phyloP scores from a whole-genome alignment of 768 basidiomycete species.

The Rhizopogon vinicolor region DNA sequence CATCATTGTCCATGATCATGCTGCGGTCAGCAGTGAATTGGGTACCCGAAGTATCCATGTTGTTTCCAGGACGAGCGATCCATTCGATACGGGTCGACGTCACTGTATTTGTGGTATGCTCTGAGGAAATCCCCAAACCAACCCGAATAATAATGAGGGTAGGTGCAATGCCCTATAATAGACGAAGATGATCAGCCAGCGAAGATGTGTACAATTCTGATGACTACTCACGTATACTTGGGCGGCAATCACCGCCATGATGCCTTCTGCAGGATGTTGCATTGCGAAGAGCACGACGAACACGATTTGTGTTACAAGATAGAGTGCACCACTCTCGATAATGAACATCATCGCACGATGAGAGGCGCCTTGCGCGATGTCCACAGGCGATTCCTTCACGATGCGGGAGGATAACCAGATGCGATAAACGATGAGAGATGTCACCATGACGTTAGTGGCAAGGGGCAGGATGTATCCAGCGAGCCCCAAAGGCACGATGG shows the following conservation, averaged over 20 bases:
- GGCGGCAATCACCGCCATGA: slow-evolving; percentile 32
- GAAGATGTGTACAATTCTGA: neutral
- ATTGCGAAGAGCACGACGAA: slow-evolving; percentile 36
- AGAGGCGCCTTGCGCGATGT: slow-evolving; percentile 11
- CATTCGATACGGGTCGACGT: slow-evolving; percentile 22
- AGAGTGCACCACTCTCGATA: slow-evolving; percentile 36
- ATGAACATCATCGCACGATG: slow-evolving; percentile 29
- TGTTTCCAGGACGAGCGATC: slow-evolving; percentile 9
- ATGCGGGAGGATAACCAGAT: slow-evolving; percentile 28
- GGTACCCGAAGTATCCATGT: slow-evolving; percentile 12
- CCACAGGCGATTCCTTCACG: slow-evolving; percentile 5
- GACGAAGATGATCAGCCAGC: neutral
- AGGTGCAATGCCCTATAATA: slow-evolving; percentile 27
- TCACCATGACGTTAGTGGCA: slow-evolving; percentile 37
- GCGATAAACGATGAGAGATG: slow-evolving; percentile 34
- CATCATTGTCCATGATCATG: slow-evolving; percentile 11
- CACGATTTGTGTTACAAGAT: slow-evolving; percentile 34
- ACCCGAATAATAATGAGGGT: slow-evolving; percentile 33
- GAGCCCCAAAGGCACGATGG: slow-evolving; percentile 30
- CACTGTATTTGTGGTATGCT: slow-evolving; percentile 10
- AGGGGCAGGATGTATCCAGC: slow-evolving; percentile 35
- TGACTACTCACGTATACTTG: slow-evolving; percentile 34
- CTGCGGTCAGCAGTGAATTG: slow-evolving; percentile 14
- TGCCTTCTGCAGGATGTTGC: slow-evolving; percentile 27
- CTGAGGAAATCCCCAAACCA: slow-evolving; percentile 24